These are phyloP conservation scores for Rhizoclosmatium globosum DNA, from an alignment of 192 early-diverging fungal genomes.

Conservation along the genomic window DNA sequence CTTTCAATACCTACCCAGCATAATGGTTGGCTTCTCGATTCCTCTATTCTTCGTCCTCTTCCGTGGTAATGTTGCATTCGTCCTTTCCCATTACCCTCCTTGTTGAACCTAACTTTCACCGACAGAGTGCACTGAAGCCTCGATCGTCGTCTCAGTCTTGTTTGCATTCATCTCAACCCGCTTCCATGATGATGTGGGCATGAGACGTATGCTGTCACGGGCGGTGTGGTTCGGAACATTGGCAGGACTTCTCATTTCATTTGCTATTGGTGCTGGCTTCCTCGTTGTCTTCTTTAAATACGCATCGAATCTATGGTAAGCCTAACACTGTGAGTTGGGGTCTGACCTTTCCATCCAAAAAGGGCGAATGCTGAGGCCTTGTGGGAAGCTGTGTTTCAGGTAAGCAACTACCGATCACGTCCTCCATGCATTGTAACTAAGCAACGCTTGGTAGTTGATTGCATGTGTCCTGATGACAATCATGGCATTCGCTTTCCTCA, in stretches of 20 bases:
- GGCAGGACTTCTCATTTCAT: background rate
- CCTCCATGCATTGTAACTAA: no score
- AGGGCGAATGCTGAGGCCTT: conserved; percentile 62
- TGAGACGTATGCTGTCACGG: background rate
- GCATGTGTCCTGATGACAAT: conserved; percentile 78
- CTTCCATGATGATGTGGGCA: background rate
- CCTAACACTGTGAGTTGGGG: no score
- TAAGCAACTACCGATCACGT: no score
- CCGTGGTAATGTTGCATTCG: no score
- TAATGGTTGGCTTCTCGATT: no score
- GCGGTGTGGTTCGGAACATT: conserved; percentile 18
- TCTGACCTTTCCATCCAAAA: background rate
- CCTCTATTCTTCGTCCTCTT: no score
- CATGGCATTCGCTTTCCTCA: conserved; percentile 86
- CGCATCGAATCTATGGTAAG: conserved; percentile 27
- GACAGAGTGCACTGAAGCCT: no score
- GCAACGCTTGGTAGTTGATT: conserved; percentile 52
- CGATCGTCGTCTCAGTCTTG: no score
- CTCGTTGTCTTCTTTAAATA: conserved; percentile 28
- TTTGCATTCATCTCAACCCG: conserved; percentile 4
- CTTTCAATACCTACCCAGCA: no score
- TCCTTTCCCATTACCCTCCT: no score
- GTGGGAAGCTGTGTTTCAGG: conserved; percentile 85
- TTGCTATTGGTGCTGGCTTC: conserved; percentile 3
- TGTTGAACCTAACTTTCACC: no score